Conservation (phyloP, 352 stramenopile species). For the Thalassiosira mediterranea region DNA sequence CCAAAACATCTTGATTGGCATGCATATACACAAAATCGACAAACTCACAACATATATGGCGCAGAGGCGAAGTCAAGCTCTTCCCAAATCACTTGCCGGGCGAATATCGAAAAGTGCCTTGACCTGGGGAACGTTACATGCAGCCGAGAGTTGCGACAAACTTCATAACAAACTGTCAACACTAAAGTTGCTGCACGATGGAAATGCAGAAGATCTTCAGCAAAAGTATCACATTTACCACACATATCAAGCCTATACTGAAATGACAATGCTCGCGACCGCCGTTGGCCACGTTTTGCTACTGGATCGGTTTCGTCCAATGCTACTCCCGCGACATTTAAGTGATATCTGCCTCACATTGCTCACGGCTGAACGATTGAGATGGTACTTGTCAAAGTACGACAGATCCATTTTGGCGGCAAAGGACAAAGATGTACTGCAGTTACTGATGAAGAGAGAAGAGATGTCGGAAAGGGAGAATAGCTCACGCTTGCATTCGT, state of each 20-base stretch:
- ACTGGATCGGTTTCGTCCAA: conserved; percentile 82
- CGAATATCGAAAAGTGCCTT: conserved; percentile 60
- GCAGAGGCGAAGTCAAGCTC: conserved; percentile 28
- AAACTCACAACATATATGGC: conserved; percentile 27
- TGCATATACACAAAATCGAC: conserved; percentile 23
- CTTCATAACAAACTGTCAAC: conserved; percentile 16
- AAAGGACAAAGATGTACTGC: background rate
- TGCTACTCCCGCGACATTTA: conserved; percentile 80
- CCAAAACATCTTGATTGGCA: background rate
- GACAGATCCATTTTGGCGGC: conserved; percentile 11
- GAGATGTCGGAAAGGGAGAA: conserved; percentile 26
- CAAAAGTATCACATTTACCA: conserved; percentile 41
- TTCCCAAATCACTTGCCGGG: conserved; percentile 77
- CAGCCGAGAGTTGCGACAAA: conserved; percentile 24
- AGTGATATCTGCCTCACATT: conserved; percentile 68
- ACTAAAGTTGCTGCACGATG: no score
- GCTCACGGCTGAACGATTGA: conserved; percentile 48
- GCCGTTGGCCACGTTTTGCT: conserved; percentile 51
- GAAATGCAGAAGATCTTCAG: conserved; percentile 4
- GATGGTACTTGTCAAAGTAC: conserved; percentile 41
- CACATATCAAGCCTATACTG: conserved; percentile 39
- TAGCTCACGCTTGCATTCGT: conserved; percentile 21
- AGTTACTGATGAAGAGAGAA: conserved; percentile 16
- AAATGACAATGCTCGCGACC: conserved; percentile 41
- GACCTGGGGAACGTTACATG: conserved; percentile 45